A percentile compares a stretch with the other conserved stretches of the same genome.
Conservation (phyloP, 192 early-diverging fungal genomes). For the Rhizophagus sp. region DNA sequence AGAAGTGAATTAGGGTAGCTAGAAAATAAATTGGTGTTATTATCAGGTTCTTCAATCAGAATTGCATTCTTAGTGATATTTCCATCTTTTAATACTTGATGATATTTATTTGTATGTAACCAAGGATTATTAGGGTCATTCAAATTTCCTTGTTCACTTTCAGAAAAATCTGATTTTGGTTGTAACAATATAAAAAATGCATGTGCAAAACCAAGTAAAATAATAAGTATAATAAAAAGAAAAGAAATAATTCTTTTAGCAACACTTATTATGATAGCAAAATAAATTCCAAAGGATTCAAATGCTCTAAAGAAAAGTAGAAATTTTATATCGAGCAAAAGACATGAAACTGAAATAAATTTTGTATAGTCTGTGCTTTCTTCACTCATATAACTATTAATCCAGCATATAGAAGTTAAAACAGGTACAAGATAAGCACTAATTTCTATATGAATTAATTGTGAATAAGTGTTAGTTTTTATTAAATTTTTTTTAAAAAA, state of each 20-base stretch:
- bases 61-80: no score
- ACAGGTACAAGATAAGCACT: no score
- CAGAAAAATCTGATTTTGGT: background rate
- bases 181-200: background rate
- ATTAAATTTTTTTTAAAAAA: background rate
- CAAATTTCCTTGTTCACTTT: background rate
- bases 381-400: background rate
- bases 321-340: slow-evolving; percentile 12
- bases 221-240: background rate
- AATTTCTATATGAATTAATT: background rate
- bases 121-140: slow-evolving; percentile 1
- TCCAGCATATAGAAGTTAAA: background rate
- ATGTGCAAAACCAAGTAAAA: background rate
- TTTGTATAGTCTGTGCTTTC: background rate
- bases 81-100: background rate
- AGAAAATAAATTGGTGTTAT: no score
- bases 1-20: no score
- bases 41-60: no score
- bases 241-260: background rate
- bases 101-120: background rate
- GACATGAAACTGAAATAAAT: background rate
- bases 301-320: background rate
- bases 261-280: background rate
- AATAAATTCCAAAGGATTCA: background rate
- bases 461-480: background rate